Evolutionary conservation across 2,329 filamentous ascomycete genomes (phyloP).

Genomic region (Exserohilum turcica): DNA sequence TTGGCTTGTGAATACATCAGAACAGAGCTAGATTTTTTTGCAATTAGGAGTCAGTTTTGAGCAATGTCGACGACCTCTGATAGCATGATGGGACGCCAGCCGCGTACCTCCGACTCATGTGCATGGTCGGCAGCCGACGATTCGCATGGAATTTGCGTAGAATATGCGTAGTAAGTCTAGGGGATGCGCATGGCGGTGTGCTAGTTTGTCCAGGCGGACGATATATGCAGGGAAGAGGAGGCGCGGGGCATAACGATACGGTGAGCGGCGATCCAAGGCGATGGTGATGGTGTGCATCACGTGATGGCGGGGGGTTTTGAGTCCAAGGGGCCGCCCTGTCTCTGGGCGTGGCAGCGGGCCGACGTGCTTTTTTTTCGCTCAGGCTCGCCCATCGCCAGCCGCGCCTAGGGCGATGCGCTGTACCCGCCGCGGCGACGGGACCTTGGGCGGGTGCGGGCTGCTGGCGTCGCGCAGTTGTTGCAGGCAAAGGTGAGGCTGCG

Average conservation of each 20-base stretch:
- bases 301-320: background rate
- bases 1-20: background rate
- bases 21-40: background rate
- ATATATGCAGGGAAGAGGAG: background rate
- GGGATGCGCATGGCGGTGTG: background rate
- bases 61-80: no score
- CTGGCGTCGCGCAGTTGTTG: background rate
- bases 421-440: no score
- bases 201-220: background rate
- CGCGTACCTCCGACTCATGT: no score
- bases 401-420: conserved; percentile 2
- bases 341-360: background rate
- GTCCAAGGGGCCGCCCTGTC: background rate
- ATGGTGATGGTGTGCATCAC: background rate
- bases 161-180: background rate
- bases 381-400: conserved; percentile 4
- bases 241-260: background rate
- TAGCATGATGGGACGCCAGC: no score
- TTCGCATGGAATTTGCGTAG: background rate
- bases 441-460: background rate
- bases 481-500: conserved; percentile 13
- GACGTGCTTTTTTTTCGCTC: background rate
- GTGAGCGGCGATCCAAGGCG: background rate
- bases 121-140: no score
- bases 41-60: no score